These are phyloP conservation scores for Pterulicium gracile DNA, from an alignment of 1,284 basidiomycete genomes.

Conservation along the genomic window DNA sequence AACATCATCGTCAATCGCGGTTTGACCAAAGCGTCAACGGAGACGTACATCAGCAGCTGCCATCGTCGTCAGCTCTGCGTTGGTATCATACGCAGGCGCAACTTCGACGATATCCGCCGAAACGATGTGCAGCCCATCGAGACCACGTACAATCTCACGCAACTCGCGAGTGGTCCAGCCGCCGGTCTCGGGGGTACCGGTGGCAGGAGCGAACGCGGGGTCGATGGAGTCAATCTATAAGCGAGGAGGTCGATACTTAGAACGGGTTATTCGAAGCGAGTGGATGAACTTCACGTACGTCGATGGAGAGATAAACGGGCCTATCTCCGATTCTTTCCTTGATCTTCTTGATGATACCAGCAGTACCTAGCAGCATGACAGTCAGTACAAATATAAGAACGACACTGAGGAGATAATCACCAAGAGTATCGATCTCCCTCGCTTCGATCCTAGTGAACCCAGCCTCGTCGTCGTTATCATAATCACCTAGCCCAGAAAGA, in stretches of 20 bases:
- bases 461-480: conserved; percentile 53
- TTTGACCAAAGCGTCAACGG: not conserved
- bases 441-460: conserved; percentile 67
- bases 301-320: conserved; percentile 67
- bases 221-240: conserved; percentile 61
- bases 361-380: conserved; percentile 26
- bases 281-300: conserved; percentile 31
- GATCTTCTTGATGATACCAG: conserved; percentile 63
- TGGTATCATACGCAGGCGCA: conserved; percentile 71
- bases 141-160: conserved; percentile 60
- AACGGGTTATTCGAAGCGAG: not conserved
- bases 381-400: not conserved
- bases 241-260: conserved; percentile 2
- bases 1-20: not conserved
- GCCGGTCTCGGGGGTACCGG: conserved; percentile 62
- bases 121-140: conserved; percentile 63
- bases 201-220: conserved; percentile 71
- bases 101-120: conserved; percentile 79
- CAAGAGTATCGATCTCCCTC: conserved; percentile 66
- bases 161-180: conserved; percentile 73
- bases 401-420: conserved; percentile 20
- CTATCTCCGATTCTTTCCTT: conserved; percentile 53
- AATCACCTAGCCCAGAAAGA: conserved; percentile 59
- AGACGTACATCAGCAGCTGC: conserved; percentile 64
- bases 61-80: conserved; percentile 70